These are phyloP conservation scores for Alternaria incomplexa DNA, from an alignment of 2,329 filamentous ascomycete genomes.

Conservation along the genomic window DNA sequence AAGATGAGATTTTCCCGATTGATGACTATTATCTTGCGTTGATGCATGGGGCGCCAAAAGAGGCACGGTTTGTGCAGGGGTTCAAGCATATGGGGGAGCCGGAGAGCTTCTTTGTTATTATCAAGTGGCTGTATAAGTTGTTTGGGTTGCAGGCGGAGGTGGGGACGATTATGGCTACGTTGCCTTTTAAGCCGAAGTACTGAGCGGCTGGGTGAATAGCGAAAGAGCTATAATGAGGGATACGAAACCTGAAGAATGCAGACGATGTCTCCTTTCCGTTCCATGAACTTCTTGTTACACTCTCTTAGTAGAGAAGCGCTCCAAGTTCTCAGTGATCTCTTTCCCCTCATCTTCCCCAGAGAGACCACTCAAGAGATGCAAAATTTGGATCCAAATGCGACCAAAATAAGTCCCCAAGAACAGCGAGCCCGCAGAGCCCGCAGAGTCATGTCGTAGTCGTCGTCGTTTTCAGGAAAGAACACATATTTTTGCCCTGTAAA, in stretches of 20 bases:
- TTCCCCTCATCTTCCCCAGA: background rate
- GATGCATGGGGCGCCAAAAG: conserved; percentile 60
- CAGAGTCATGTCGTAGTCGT: background rate
- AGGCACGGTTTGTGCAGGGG: conserved; percentile 54
- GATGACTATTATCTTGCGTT: conserved; percentile 65
- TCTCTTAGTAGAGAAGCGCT: background rate
- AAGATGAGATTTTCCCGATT: conserved; percentile 68
- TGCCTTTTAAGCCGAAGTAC: conserved; percentile 56
- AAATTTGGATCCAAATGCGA: background rate
- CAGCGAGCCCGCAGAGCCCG: background rate
- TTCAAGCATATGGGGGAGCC: conserved; percentile 61
- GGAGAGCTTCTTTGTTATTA: conserved; percentile 55
- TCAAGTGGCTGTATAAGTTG: conserved; percentile 58
- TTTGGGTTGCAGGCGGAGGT: conserved; percentile 54
- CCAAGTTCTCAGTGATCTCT: background rate
- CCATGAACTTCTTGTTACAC: background rate
- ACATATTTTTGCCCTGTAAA: background rate
- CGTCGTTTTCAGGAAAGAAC: background rate
- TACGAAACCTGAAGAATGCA: background rate
- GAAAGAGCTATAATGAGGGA: background rate
- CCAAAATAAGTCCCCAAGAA: background rate
- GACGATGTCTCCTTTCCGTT: background rate
- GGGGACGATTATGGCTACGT: conserved; percentile 53
- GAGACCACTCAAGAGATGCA: background rate
- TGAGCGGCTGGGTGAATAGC: conserved; percentile 10